Conservation (phyloP, 495 filamentous ascomycete species). For the Aspergillus biplanus region DNA sequence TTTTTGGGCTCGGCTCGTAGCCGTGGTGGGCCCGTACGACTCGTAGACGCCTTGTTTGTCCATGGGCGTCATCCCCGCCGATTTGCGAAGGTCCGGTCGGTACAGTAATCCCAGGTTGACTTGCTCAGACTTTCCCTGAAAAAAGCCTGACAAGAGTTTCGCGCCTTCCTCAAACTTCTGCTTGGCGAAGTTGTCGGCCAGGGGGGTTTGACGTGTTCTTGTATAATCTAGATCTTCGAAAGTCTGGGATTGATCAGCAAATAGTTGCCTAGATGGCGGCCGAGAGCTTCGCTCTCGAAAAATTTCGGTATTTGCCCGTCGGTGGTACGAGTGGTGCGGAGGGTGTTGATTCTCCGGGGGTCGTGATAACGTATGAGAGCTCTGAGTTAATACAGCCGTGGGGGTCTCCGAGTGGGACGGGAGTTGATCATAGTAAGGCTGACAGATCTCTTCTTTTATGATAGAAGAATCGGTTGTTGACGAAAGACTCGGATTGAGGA, state of each 20-base stretch:
- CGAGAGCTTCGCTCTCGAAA: slow-evolving; percentile 34
- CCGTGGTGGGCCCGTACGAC: slow-evolving; percentile 19
- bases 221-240: slow-evolving; percentile 29
- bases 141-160: slow-evolving; percentile 53
- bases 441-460: slow-evolving; percentile 14
- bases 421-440: slow-evolving; percentile 23
- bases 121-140: slow-evolving; percentile 54
- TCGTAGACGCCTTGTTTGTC: slow-evolving; percentile 25
- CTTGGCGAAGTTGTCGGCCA: slow-evolving; percentile 40
- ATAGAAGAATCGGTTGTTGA: slow-evolving; percentile 18
- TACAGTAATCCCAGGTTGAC: slow-evolving; percentile 43
- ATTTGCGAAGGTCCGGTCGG: slow-evolving; percentile 24
- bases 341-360: slow-evolving; percentile 27
- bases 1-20: slow-evolving; percentile 36
- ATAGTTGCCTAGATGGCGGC: slow-evolving; percentile 20
- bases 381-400: slow-evolving; percentile 24
- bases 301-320: slow-evolving; percentile 49
- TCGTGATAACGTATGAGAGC: slow-evolving; percentile 22
- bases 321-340: slow-evolving; percentile 37
- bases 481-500: slow-evolving; percentile 16
- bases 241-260: slow-evolving; percentile 28
- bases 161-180: slow-evolving; percentile 48
- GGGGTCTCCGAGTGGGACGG: slow-evolving; percentile 21
- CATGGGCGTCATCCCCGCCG: slow-evolving; percentile 24
- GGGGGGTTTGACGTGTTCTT: slow-evolving; percentile 21